These are phyloP conservation scores for Phragmites australis DNA, from an alignment of 176 grass and related monocot species.

Conservation along the genomic window DNA sequence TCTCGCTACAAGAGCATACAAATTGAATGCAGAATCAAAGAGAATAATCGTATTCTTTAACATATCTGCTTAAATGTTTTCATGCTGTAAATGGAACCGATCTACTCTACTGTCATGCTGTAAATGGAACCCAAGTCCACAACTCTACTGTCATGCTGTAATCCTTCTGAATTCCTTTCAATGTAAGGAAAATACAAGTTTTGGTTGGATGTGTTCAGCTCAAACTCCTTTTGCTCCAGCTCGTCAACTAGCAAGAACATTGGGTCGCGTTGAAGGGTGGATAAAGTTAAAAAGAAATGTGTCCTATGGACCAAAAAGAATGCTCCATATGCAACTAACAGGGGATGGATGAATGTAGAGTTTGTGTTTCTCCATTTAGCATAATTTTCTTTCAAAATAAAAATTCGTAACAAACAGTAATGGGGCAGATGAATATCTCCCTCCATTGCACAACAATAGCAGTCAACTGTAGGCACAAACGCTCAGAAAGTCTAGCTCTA, in stretches of 20 bases:
- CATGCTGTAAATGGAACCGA: background rate
- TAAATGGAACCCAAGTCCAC: background rate
- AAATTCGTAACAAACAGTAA: background rate
- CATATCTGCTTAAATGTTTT: background rate
- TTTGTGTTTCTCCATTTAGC: background rate
- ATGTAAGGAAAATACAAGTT: background rate
- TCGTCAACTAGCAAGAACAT: background rate
- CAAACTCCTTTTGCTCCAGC: background rate
- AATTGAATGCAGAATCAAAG: background rate
- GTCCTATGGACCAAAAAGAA: background rate
- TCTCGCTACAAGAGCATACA: background rate
- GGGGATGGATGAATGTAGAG: background rate
- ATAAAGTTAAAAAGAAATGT: background rate
- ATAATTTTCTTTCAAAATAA: background rate
- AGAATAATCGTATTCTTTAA: background rate
- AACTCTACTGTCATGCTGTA: constrained; percentile 5
- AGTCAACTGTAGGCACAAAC: background rate
- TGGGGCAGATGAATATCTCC: background rate
- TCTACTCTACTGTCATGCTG: background rate
- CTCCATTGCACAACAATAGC: background rate
- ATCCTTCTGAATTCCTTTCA: constrained; percentile 7
- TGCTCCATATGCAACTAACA: constrained; percentile 21
- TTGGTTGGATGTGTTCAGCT: constrained; percentile 11
- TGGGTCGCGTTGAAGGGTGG: background rate
- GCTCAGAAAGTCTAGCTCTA: constrained; percentile 3